Base-by-base conservation (phyloP, 2,329 filamentous ascomycete species). In the Fusarium oxysporum region DNA sequence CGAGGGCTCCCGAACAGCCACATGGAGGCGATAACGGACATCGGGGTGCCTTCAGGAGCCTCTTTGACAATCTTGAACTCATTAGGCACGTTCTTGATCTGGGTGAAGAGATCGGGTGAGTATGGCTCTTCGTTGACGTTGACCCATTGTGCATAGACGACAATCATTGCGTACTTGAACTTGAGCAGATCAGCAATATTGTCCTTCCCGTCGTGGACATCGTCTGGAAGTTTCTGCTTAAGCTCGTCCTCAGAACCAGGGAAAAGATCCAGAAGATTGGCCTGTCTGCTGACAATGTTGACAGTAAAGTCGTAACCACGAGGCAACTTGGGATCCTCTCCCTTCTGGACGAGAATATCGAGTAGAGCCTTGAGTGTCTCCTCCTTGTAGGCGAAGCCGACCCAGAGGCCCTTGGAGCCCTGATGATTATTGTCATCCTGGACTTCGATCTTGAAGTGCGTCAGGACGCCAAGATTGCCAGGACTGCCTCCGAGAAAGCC, bases 401-500 rank as follows among this genome's bases (percentile, higher is more conserved):
- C 13, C 38, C 58, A 62, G 0, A 62, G 38, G 9, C 58, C 30
- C 32, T 62, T 55, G 38, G 58, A 62, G 13, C 58, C 58, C 23
- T 44, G 30, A 12, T 61, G 23, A 4, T 44, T 44, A 23, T 45
- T 44, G 2, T 56, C 58, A 8, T 55, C 58, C 21, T 62, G 58
- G 1, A 62, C 57, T 23, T 53, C 44, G 13, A 60, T 33, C 44
- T 60, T 60, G 8, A 60, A 51, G 28, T 60, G 56, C 1, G 44
- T 60, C 28, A 60, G 13, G 7, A 91, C 82, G 1, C 86, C 89
- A 55, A 88, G 88, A 30, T 86, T 90, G 4, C 88, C 88, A 0
- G 86, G 87, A 7, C 89, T 89, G 5, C 89, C 88, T 4, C 88
- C 88, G 9, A 85, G 82, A 10, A 90, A 81, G 2, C 88, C 89